Conservation (phyloP, 2,329 filamentous ascomycete species). For the Triangularia verruculosa region DNA sequence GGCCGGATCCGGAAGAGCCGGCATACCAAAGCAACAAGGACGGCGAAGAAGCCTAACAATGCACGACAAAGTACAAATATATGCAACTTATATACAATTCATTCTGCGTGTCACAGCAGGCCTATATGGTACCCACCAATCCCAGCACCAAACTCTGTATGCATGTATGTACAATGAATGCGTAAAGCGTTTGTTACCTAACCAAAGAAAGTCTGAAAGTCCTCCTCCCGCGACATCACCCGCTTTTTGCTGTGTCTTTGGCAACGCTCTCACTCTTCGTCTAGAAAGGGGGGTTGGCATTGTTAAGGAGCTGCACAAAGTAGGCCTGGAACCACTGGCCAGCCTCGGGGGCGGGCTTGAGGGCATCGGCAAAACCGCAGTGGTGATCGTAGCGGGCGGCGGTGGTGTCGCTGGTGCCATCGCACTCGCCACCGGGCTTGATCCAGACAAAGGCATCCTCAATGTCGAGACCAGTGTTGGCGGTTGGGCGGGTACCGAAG, state of each 20-base stretch:
- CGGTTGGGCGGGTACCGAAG: constrained; percentile 61
- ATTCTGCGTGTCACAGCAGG: not conserved
- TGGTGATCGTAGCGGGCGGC: constrained; percentile 51
- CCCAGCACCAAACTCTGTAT: not conserved
- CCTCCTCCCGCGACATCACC: too few relatives aligned
- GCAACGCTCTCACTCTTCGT: not conserved
- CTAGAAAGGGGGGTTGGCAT: constrained; percentile 53
- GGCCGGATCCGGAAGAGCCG: not conserved
- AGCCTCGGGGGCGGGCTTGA: constrained; percentile 64
- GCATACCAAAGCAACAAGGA: not conserved
- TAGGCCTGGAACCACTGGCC: constrained; percentile 65
- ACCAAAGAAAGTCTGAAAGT: not conserved
- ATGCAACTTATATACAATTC: not conserved
- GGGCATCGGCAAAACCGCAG: constrained; percentile 51
- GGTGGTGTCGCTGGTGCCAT: constrained; percentile 46
- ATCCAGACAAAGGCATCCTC: constrained; percentile 69
- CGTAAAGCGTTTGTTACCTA: not conserved
- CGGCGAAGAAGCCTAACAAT: not conserved
- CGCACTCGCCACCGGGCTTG: constrained; percentile 63
- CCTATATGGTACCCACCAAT: not conserved
- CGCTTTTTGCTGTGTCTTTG: too few relatives aligned
- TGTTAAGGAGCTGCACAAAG: constrained; percentile 55
- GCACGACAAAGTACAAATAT: not conserved
- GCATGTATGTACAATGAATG: not conserved
- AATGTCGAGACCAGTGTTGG: constrained; percentile 57